Conservation (phyloP, 192 early-diverging fungal species). For the Coemansia aciculifera region DNA sequence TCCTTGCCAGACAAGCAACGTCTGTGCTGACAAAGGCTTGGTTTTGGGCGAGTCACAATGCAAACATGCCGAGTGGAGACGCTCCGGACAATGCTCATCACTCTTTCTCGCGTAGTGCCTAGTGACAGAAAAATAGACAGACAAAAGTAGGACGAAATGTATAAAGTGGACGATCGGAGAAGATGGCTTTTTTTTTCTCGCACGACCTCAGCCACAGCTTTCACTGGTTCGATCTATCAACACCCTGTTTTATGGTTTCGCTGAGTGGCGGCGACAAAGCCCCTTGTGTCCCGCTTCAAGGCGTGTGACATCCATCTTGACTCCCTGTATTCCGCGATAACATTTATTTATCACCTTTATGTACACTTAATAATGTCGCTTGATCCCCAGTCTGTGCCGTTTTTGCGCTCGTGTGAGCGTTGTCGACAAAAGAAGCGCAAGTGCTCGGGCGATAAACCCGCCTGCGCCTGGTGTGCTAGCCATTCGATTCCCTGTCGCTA, state of each 20-base stretch:
- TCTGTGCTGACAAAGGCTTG: background rate
- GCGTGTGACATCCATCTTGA: background rate
- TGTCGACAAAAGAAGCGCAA: slow-evolving; percentile 54
- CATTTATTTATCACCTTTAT: background rate
- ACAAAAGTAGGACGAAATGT: background rate
- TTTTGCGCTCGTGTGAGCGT: slow-evolving; percentile 53
- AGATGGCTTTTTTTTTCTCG: background rate
- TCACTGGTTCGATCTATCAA: background rate
- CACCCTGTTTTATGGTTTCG: background rate
- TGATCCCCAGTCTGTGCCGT: slow-evolving; percentile 47
- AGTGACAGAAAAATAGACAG: background rate
- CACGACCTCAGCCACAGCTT: background rate
- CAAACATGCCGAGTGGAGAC: slow-evolving; percentile 1
- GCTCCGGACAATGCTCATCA: slow-evolving; percentile 1
- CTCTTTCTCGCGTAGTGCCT: background rate
- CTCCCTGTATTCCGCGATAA: background rate
- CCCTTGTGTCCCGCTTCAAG: background rate
- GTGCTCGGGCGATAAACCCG: slow-evolving; percentile 50
- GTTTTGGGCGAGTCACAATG: background rate
- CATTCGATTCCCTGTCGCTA: slow-evolving; percentile 48
- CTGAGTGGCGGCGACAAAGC: too few species aligned
- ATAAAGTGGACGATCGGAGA: background rate
- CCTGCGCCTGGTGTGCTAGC: slow-evolving; percentile 46
- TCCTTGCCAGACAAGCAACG: slow-evolving; percentile 9
- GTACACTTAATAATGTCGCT: slow-evolving; percentile 24